phyloP scores from a whole-genome alignment of 768 basidiomycete species.

The Clavaria fumosa region DNA sequence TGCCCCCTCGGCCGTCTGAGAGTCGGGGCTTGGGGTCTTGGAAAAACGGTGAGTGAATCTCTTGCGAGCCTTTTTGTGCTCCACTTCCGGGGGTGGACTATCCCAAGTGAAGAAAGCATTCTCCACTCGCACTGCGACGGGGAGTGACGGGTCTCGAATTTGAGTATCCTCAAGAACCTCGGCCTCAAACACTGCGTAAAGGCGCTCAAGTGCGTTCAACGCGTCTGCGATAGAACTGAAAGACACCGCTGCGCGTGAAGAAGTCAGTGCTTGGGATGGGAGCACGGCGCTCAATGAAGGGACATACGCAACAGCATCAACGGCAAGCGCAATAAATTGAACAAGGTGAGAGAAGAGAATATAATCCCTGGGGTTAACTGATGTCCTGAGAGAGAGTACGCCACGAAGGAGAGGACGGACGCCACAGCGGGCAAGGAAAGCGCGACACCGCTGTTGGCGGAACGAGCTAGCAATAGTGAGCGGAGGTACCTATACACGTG shows the following conservation, averaged over 20 bases:
- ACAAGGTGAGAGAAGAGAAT: constrained; percentile 76
- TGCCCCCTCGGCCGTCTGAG: constrained; percentile 14
- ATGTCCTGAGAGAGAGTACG: constrained; percentile 64
- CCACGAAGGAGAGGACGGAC: constrained; percentile 61
- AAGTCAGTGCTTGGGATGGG: constrained; percentile 7
- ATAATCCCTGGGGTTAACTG: constrained; percentile 50
- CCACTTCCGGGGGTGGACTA: constrained; percentile 40
- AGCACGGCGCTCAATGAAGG: background rate
- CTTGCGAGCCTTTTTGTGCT: constrained; percentile 22
- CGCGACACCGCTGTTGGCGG: constrained; percentile 52
- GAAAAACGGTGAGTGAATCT: background rate
- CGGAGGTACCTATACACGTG: constrained; percentile 37
- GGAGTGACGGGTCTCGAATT: constrained; percentile 34
- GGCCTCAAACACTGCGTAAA: constrained; percentile 72
- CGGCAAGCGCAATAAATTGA: constrained; percentile 70
- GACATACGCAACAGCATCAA: constrained; percentile 53
- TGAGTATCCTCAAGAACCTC: constrained; percentile 53
- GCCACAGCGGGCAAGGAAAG: constrained; percentile 65
- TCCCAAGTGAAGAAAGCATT: constrained; percentile 83
- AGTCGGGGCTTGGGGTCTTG: background rate
- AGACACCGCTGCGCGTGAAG: constrained; percentile 35
- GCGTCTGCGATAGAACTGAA: constrained; percentile 79
- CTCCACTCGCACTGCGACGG: constrained; percentile 51
- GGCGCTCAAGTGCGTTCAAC: constrained; percentile 58
- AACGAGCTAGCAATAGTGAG: constrained; percentile 45